Conservation (phyloP, 1,139 yeast genomes). For the Geotrichum histeridarum region DNA sequence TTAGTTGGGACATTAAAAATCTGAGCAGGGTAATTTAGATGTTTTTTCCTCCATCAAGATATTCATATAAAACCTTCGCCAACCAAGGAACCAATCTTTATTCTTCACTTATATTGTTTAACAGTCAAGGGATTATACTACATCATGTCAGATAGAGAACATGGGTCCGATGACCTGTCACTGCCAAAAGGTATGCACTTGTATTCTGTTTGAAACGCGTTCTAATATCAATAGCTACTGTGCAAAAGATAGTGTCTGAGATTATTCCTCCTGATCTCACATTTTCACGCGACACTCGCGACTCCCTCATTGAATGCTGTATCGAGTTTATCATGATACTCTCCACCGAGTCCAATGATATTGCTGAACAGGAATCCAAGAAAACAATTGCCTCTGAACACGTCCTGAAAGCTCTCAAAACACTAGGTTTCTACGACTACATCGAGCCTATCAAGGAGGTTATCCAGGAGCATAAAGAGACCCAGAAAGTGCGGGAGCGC, state of each 20-base stretch:
- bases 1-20: neutral
- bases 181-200: constrained; percentile 15
- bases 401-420: constrained; percentile 83
- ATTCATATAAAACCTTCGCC: neutral
- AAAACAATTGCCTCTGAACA: constrained; percentile 97
- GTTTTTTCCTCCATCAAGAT: neutral
- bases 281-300: constrained; percentile 90
- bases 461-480: constrained; percentile 79
- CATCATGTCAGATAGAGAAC: constrained; percentile 18
- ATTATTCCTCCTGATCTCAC: constrained; percentile 81
- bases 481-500: constrained; percentile 72
- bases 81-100: neutral
- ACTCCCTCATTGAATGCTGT: constrained; percentile 91
- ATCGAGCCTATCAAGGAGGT: constrained; percentile 78
- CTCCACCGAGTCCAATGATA: constrained; percentile 89
- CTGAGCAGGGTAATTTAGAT: neutral
- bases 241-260: constrained; percentile 88
- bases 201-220: neutral
- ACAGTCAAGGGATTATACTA: neutral
- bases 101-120: neutral
- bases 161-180: constrained; percentile 18
- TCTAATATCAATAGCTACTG: constrained; percentile 59
- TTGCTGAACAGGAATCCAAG: constrained; percentile 93
- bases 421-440: constrained; percentile 81
- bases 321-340: constrained; percentile 93